A percentile compares a stretch with the other conserved stretches of the same genome.
Conservation (phyloP, 257 asterid species). For the Oldenlandia corymbosa region DNA sequence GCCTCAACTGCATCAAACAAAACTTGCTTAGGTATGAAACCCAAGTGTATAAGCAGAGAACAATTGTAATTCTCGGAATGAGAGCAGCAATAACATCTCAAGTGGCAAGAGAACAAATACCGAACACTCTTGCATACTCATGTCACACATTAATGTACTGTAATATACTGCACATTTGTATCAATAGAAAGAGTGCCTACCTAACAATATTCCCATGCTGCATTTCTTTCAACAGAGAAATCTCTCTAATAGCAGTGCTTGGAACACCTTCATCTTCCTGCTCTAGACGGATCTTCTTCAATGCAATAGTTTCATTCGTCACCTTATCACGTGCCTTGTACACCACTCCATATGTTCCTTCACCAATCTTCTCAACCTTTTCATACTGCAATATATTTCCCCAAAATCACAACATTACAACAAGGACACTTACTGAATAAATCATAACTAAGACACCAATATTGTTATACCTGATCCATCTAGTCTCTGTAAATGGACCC, state of each 20-base stretch:
- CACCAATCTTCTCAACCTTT: constrained; percentile 96
- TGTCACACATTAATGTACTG: background rate
- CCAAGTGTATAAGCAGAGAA: background rate
- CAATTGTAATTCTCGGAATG: background rate
- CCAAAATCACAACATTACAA: constrained; percentile 17
- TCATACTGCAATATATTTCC: constrained; percentile 55
- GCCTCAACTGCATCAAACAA: background rate
- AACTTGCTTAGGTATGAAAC: background rate
- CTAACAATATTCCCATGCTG: constrained; percentile 90
- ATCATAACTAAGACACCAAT: constrained; percentile 1
- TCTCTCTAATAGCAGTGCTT: constrained; percentile 94
- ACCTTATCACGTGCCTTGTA: constrained; percentile 87
- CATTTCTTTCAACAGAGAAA: constrained; percentile 97
- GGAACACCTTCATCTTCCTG: constrained; percentile 99
- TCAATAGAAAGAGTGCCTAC: constrained; percentile 25
- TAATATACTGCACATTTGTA: background rate
- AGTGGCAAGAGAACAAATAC: background rate
- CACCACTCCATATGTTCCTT: constrained; percentile 96
- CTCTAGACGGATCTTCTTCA: constrained; percentile 94
- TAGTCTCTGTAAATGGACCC: constrained; percentile 21
- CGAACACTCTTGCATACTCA: background rate
- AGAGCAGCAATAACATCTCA: background rate
- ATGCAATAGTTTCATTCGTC: constrained; percentile 87
- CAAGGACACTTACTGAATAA: background rate
- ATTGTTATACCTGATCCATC: constrained; percentile 77